Evolutionary conservation across 495 filamentous ascomycete species (phyloP), one percentile per base, ranked within the genome.

Genomic region (Lasiosphaeris hirsuta): DNA sequence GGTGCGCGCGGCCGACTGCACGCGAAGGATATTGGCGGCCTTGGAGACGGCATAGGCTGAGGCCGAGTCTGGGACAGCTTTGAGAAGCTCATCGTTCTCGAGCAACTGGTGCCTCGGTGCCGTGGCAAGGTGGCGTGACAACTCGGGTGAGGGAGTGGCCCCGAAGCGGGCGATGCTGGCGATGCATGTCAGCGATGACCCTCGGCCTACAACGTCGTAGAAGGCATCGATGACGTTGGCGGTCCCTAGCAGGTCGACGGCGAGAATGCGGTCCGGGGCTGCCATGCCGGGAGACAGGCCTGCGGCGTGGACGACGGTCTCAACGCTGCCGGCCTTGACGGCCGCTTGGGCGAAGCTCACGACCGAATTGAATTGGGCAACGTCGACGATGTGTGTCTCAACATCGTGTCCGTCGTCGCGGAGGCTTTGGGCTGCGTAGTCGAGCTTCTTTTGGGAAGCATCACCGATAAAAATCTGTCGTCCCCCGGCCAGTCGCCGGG

Each of bases 231-330:
- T 56, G 30, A 64, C 58, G 45, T 62, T 64, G 40, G 54, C 61
- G 2, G 62, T 67, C 23, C 64, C 64, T 19, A 63, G 35, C 8
- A 66, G 47, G 40, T 64, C 61, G 35, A 67, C 61, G 10, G 59
- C 56, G 34, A 62, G 44, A 53, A 67, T 64, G 45, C 58, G 61
- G 10, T 51, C 23, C 1, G 61, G n/a, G 0, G 58, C 30, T 0
- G 61, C 64, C 61, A 63, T 61, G 30, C 48, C 49, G 0, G 61
- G 64, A 3, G 60, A 63, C 13, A 66, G 53, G 17, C 63, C 63
- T 1, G 63, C 63, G 4, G 63, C 60, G 8, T 92, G 92, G 10
- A 96, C 90, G 56, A 96, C 76, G 0, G 92, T 89, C 7, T 92
- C 92, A 3, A 96, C 74, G 49, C 76, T 79, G 52, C 85, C 76